Evolutionary conservation across 2,329 filamentous ascomycete genomes (phyloP).

Genomic region (Geosmithia flava): DNA sequence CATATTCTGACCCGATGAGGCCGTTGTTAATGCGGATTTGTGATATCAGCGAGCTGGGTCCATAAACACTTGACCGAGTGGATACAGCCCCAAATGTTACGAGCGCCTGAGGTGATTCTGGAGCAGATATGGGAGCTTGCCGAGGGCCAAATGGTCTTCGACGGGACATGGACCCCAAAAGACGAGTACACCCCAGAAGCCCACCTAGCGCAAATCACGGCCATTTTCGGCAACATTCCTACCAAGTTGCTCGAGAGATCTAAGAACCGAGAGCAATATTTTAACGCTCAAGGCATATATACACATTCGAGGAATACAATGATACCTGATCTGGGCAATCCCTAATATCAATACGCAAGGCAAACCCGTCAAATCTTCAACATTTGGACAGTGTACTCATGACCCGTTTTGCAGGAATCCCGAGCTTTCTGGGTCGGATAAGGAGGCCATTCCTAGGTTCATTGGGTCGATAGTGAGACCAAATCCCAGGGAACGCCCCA

Average conservation of each 20-base stretch:
- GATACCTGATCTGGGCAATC: too few relatives aligned
- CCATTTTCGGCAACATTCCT: conserved; percentile 9
- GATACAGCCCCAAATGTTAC: conserved; percentile 12
- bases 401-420: not conserved
- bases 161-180: conserved; percentile 8
- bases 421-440: not conserved
- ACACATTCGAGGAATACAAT: too few relatives aligned
- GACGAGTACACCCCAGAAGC: conserved; percentile 9
- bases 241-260: conserved; percentile 4
- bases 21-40: not conserved
- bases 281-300: not conserved
- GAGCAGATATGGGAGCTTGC: conserved; percentile 4
- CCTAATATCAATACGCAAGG: too few relatives aligned
- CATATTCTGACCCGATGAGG: not conserved
- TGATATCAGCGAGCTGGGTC: conserved; percentile 13
- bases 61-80: conserved; percentile 11
- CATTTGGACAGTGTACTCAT: not conserved
- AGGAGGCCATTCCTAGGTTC: not conserved
- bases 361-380: not conserved
- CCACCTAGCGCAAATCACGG: conserved; percentile 12
- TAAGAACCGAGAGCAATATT: not conserved
- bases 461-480: not conserved
- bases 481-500: not conserved
- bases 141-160: conserved; percentile 8
- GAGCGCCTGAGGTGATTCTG: conserved; percentile 13